Evolutionary conservation across 768 basidiomycete genomes (phyloP), one percentile per base, ranked within the genome.

Genomic region (Boletus tomentosulus): DNA sequence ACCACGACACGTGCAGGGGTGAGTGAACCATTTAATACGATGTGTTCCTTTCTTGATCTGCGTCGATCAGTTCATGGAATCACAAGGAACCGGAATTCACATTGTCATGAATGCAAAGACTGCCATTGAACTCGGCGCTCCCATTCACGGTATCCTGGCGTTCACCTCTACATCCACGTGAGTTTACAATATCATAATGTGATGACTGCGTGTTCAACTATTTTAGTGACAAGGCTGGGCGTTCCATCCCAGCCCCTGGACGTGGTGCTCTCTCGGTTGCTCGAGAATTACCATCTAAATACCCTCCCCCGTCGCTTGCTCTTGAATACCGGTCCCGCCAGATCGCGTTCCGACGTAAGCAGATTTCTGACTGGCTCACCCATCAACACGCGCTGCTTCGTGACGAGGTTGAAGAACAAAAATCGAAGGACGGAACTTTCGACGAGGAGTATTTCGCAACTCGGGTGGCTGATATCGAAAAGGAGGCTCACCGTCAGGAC

Each of bases 101-200:
- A 86, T 99, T 50, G 80, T 98, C 57, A 99, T 99, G 97, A 92
- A 77, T 61, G 97, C 97, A 19, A 92, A 87, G 75, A 97, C 95
- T 3, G 97, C 97, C 24, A 76, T 99, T 51, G 91, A 97, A 63
- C 84, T 98, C 50, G 97, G 97, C 54, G 86, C 86, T 34, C 90
- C 93, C 19, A 92, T 99, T 64, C 93, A 92, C 60, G 93, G 91
- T 64, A 81, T 99, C 62, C 80, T 99, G 55, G 94, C 86, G 2
- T 98, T 92, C 78, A 97, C 97, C 2, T 94, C 96, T 3, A 99
- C 97, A 3, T 93, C 93, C 8, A 92, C 90, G 89, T 92, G 71
- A 66, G 89, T 78, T 11, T 30, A 3, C 30, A n/a, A 34, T 33
- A 43, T 27, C 19, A 28, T 16, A 22, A 37, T 46, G 24, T 33